Base-by-base conservation (phyloP, 2,329 filamentous ascomycete species). In the Hirsutella minnesotensis region DNA sequence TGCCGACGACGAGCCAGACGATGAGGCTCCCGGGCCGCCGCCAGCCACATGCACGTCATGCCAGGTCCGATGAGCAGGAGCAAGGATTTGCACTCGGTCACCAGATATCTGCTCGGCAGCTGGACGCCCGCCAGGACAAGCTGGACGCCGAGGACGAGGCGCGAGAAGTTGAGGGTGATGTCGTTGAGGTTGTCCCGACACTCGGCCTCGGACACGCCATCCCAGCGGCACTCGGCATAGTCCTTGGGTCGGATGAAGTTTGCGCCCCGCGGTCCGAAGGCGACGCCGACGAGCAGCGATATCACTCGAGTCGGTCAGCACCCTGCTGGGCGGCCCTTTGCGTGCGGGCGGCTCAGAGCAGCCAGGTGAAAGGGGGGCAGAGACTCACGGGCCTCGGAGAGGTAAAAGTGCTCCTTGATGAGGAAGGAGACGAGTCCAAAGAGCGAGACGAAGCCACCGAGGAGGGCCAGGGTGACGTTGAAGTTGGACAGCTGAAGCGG, bases 371-470 rank as follows among this genome's bases (percentile, higher is more conserved):
- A 21, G 27, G 30, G 36, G n/a, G 18, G 16, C 18, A 22, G 30
- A 19, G 24, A 77, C 83, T 59, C 68, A 90, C 86, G 68, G 42
- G 89, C 86, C 73, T 95, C 89, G 1, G 87, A 94, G 1, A 95
- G 73, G 59, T 95, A 95, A 57, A 86, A 90, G 45, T 79, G 83
- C 65, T 95, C 89, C 58, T 95, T 95, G 56, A 86, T 73, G 16
- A 95, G 73, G 57, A 88, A 94, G 1, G 87, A 95, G 0, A 95
- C 86, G 36, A 95, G 67, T 3, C 87, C 88, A 56, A 94, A 95
- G n/a, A 94, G 52, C 0, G 86, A 87, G 47, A 95, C 80, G 65
- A 94, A 95, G 2, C 86, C 89, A 13, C 89, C 89, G 12, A 94
- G 64, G 8, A 86, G 75, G 42, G 84, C 81, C 57, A 86, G 79